Base-by-base conservation (phyloP, 139 green algal species). In the Pseudopediastrum boryanum region DNA sequence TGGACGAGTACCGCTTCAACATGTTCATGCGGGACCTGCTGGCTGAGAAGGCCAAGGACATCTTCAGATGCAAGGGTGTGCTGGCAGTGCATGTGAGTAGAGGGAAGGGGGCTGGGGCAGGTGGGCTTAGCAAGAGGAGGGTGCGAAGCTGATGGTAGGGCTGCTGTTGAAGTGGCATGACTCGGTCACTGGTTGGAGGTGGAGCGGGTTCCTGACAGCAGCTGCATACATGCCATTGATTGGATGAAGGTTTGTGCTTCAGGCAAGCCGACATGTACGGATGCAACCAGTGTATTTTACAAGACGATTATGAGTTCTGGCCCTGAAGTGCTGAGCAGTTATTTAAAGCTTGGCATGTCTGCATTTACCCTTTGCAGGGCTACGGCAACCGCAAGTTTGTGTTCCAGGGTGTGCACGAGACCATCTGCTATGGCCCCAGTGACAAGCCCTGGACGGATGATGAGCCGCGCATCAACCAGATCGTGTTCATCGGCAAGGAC, bases 351-450 rank as follows among this genome's bases (percentile, higher is more conserved):
- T 66, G 58, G 58, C 36, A 29, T 66, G 21, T 66, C n/a, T 33
- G 35, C n/a, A n/a, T 41, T 58, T 8, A 8, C 7, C 23, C 10
- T 31, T 2, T 84, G 21, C 83, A 87, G 83, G 83, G 83, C 63
- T 88, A 88, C 27, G 79, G 83, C 35, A 73, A 76, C 69, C 91
- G 83, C 63, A 94, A 92, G 71, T 97, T 97, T 87, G 87, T 96
- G 76, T 97, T 95, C 83, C 93, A 97, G 78, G 93, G 92, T 12
- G 92, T 97, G 63, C 92, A 96, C 70, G 92, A 96, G 83, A 96
- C 89, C 25, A 90, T 97, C 63, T 92, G 88, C 84, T 95, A 93
- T 74, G 93, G 90, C 25, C 89, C 89, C 9, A 81, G 86, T 19
- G 81, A 90, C 33, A 56, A 85, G 54, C 79, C 77, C 9, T 96